Percentiles rank a stretch among this genome's conserved stretches.
Evolutionary conservation across 2,329 filamentous ascomycete species (phyloP).

Genomic region (Coniochaeta sp.): DNA sequence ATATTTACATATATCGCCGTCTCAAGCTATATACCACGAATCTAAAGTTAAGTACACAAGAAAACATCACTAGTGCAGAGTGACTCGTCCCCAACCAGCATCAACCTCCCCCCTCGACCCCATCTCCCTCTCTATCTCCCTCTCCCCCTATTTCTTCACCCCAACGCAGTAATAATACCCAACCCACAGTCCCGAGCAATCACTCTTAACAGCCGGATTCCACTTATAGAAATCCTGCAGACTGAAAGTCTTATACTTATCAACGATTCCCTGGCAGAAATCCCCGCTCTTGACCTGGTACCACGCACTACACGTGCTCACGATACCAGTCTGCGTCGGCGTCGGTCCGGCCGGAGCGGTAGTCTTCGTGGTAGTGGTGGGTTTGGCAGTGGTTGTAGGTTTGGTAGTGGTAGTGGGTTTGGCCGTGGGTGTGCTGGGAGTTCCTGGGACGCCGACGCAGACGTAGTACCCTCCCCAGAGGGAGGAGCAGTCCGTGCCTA

Average conservation of each 20-base stretch:
- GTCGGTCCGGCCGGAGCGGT: not conserved
- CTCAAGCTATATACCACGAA: too few species aligned
- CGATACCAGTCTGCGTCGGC: not conserved
- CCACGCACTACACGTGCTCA: not conserved
- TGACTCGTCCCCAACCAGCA: too few species aligned
- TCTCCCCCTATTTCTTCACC: not conserved
- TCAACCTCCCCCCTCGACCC: too few species aligned
- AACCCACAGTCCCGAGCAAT: not conserved
- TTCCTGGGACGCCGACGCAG: not conserved
- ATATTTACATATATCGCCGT: too few species aligned
- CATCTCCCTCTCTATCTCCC: too few species aligned
- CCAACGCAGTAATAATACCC: constrained; percentile 1
- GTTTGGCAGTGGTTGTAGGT: not conserved
- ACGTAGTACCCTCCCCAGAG: not conserved
- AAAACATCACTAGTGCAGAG: not conserved
- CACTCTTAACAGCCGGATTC: not conserved
- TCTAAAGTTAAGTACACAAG: too few species aligned
- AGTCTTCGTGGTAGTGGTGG: not conserved
- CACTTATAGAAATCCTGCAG: not conserved
- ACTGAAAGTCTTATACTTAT: not conserved
- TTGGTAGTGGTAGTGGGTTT: too few species aligned
- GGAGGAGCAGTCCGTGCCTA: not conserved
- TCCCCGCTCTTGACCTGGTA: not conserved
- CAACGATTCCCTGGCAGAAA: not conserved
- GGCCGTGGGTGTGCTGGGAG: too few species aligned